Evolutionary conservation across 129 eudicot genomes (phyloP), one percentile per base, ranked within the genome.

Genomic region (Flaveria sonorensis): DNA sequence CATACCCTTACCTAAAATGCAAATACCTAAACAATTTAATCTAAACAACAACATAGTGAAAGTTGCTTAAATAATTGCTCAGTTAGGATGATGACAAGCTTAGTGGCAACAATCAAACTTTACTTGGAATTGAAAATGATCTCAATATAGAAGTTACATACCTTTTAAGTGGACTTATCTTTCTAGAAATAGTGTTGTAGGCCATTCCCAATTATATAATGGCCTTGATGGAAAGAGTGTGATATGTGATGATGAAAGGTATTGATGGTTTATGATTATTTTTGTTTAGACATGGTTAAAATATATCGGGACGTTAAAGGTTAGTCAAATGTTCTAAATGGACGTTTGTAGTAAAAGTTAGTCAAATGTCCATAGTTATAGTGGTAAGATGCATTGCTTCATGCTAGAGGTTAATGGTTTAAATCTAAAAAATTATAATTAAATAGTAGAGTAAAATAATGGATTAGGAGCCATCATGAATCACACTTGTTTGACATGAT

Each of bases 151-250:
- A 70, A 71, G 72, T 21, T 60, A 61, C 10, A 14, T 10, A 60
- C 71, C 71, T 59, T 70, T 78, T 39, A 32, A 47, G 65, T 79
- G 77, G 82, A 79, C 20, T 60, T 71, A 20, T 16, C 67, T 20
- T 71, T 79, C 82, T 79, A 71, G 66, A 79, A 79, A n/a, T 79
- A 46, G 76, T 68, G 72, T 60, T 71, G 82, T 79, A 71, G 82
- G 77, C 72, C 82, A 79, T 70, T 71, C 3, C 66, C 70, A 71
- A 71, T 47, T 47, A 30, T 77, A 42, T 66, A 66, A 66, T 52
- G 81, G 42, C 4, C 36, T 71, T 47, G 9, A 63, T 66, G 65
- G 50, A 64, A 19, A 61, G 46, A 21, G 48, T 32, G 16, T 66
- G 65, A 16, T 36, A 43, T 50, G 68, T 50, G 65, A 79, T 71